phyloP scores from a whole-genome alignment of 495 filamentous ascomycete species.

The Penicillium dipodomyicola region DNA sequence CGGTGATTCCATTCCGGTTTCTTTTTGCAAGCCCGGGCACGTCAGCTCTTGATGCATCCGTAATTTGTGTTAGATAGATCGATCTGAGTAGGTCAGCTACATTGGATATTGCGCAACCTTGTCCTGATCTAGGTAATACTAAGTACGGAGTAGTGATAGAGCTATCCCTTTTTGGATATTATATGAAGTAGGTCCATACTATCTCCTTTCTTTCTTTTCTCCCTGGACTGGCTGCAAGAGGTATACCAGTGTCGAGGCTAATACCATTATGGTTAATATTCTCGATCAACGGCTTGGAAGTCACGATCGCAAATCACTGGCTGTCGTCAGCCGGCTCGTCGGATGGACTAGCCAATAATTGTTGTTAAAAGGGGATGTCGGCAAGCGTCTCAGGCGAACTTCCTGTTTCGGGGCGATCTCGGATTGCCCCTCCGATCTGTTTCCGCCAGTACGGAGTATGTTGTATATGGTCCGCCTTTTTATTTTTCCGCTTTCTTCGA shows the following conservation, averaged over 20 bases:
- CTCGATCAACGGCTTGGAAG: background rate
- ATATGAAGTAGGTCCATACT: background rate
- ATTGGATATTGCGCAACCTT: background rate
- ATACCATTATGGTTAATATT: background rate
- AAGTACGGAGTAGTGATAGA: background rate
- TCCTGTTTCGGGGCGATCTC: conserved; percentile 34
- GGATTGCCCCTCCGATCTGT: conserved; percentile 22
- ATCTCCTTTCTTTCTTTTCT: background rate
- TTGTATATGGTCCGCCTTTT: background rate
- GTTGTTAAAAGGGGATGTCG: conserved; percentile 16
- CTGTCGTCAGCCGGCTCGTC: conserved; percentile 15
- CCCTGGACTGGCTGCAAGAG: conserved; percentile 1
- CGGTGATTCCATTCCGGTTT: conserved; percentile 4
- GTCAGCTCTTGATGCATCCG: background rate
- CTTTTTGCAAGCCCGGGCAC: background rate
- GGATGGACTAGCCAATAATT: conserved; percentile 23
- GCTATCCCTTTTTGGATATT: background rate
- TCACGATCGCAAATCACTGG: conserved; percentile 11
- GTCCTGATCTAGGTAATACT: conserved; percentile 3
- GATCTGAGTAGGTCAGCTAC: background rate
- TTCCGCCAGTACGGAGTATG: background rate
- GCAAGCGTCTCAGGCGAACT: conserved; percentile 24
- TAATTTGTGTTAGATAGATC: background rate
- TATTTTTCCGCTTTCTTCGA: background rate
- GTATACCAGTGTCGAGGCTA: conserved; percentile 1